Evolutionary conservation across 371 early-diverging fungal genomes (phyloP).

Genomic region (Batkoa obscura): DNA sequence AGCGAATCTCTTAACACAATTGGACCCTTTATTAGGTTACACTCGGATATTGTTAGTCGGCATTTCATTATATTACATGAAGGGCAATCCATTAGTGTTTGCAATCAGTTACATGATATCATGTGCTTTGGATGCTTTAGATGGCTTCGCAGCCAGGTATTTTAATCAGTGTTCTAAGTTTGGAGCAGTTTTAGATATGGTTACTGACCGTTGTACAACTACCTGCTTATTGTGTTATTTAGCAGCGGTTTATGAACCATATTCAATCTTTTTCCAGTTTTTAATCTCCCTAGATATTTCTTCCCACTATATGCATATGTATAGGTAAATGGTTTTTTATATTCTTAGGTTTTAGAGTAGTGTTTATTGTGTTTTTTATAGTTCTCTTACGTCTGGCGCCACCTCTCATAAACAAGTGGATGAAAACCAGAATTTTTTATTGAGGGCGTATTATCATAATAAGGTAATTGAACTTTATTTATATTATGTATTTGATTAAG

Average conservation of each 20-base stretch:
- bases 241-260: constrained; percentile 38
- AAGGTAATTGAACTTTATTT: constrained; percentile 23
- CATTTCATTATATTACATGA: constrained; percentile 52
- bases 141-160: constrained; percentile 83
- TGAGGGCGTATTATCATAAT: constrained; percentile 79
- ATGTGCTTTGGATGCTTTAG: constrained; percentile 83
- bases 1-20: background rate
- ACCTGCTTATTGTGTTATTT: constrained; percentile 75
- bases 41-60: constrained; percentile 61
- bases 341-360: background rate
- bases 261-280: constrained; percentile 63
- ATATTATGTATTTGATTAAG: background rate
- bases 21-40: constrained; percentile 40
- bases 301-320: constrained; percentile 97
- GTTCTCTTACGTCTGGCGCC: constrained; percentile 67
- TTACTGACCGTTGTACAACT: constrained; percentile 88
- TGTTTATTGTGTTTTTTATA: constrained; percentile 10
- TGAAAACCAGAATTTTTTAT: constrained; percentile 41
- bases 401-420: constrained; percentile 74
- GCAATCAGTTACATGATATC: constrained; percentile 66
- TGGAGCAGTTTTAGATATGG: constrained; percentile 95
- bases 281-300: constrained; percentile 82
- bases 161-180: constrained; percentile 84
- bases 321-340: constrained; percentile 28
- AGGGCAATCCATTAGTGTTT: constrained; percentile 40